Conservation (phyloP, 2,329 filamentous ascomycete species). For the Fusarium sp. region DNA sequence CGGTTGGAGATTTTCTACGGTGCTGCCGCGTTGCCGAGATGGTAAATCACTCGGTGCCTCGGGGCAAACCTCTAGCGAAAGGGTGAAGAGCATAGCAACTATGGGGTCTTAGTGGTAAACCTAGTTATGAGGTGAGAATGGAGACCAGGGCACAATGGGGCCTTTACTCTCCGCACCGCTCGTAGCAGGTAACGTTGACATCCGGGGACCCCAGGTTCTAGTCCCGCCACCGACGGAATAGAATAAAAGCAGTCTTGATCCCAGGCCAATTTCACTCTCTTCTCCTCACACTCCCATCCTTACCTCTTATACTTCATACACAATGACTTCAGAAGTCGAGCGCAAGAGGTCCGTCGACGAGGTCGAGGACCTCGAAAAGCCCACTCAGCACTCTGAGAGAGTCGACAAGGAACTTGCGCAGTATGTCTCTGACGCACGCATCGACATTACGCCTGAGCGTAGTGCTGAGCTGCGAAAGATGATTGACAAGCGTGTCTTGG, state of each 20-base stretch:
- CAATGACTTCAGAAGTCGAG: conserved; percentile 32
- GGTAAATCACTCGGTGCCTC: conserved; percentile 23
- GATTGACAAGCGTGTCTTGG: conserved; percentile 78
- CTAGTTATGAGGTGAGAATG: neutral
- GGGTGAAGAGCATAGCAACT: neutral
- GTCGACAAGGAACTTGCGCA: conserved; percentile 78
- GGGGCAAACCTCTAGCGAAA: conserved; percentile 26
- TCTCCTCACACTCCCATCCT: neutral
- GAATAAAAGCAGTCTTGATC: neutral
- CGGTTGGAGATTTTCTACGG: conserved; percentile 3
- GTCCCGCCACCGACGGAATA: neutral
- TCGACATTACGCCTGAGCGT: conserved; percentile 72
- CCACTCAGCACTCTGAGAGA: conserved; percentile 61
- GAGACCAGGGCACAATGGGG: conserved; percentile 11
- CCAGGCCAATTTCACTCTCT: neutral
- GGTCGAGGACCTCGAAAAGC: conserved; percentile 58
- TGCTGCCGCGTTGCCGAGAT: conserved; percentile 28
- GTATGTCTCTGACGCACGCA: conserved; percentile 70
- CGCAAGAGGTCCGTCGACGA: conserved; percentile 44
- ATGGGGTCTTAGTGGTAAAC: neutral
- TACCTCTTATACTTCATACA: neutral
- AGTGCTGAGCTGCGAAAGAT: conserved; percentile 72
- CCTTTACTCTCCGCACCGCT: neutral
- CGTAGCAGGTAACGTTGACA: conserved; percentile 15
- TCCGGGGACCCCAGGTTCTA: conserved; percentile 17